Conservation (phyloP, 352 stramenopile species). For the Globisporangium nodosum region DNA sequence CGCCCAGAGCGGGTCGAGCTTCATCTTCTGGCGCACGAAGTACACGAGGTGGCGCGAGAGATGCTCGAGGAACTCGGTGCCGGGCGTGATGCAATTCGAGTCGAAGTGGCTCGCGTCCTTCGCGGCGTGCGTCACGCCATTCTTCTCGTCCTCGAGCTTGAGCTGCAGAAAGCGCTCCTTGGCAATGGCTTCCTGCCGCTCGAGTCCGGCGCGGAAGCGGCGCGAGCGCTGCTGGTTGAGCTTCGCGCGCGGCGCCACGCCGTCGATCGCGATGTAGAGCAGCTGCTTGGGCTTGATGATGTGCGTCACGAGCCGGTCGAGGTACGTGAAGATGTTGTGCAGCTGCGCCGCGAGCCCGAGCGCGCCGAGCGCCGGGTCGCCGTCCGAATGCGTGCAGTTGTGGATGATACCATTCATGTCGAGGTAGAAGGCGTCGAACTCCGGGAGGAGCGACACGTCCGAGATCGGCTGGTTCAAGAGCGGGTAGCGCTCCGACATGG, state of each 20-base stretch:
- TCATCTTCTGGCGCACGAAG: slow-evolving; percentile 96
- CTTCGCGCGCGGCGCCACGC: slow-evolving; percentile 97
- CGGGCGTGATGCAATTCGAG: slow-evolving; percentile 99
- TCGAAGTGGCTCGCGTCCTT: slow-evolving; percentile 51
- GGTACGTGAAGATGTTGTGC: slow-evolving; percentile 85
- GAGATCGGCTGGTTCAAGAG: slow-evolving; percentile 98
- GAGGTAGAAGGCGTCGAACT: slow-evolving; percentile 99
- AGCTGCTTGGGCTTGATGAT: slow-evolving; percentile 97
- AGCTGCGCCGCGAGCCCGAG: slow-evolving; percentile 94
- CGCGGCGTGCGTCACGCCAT: slow-evolving; percentile 24
- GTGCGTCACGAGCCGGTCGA: slow-evolving; percentile 94
- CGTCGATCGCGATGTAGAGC: slow-evolving; percentile 99
- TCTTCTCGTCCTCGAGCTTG: slow-evolving; percentile 73
- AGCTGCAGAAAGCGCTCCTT: slow-evolving; percentile 69
- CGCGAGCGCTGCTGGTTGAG: slow-evolving; percentile 99
- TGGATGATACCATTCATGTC: slow-evolving; percentile 99
- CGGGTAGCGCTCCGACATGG: slow-evolving; percentile 95
- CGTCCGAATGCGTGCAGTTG: slow-evolving; percentile 95
- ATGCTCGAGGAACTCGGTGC: slow-evolving; percentile 98
- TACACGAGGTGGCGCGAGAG: slow-evolving; percentile 88
- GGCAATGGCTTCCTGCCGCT: slow-evolving; percentile 54
- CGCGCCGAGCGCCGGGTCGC: slow-evolving; percentile 71
- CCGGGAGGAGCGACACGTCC: slow-evolving; percentile 94
- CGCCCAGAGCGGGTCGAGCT: slow-evolving; percentile 93
- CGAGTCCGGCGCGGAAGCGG: slow-evolving; percentile 88